Evolutionary conservation across 495 filamentous ascomycete species (phyloP).

Genomic region (Aspergillus sclerotiicarbonarius): DNA sequence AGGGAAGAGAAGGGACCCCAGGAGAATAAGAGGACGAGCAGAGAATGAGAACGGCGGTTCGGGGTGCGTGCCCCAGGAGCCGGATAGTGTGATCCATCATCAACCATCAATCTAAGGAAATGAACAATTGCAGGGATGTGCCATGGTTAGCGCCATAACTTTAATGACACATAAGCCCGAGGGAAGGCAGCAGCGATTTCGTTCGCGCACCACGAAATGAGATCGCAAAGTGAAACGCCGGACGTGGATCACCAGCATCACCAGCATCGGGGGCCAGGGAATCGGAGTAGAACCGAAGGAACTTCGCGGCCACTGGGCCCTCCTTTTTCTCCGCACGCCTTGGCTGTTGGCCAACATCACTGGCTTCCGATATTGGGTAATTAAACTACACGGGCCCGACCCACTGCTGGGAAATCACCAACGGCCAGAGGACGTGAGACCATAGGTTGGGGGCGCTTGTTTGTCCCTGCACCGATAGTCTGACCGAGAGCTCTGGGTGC

Average conservation of each 20-base stretch:
- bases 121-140: conserved; percentile 14
- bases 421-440: not conserved
- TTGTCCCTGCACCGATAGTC: not conserved
- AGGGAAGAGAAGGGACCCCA: conserved; percentile 4
- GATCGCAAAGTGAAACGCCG: conserved; percentile 32
- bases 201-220: conserved; percentile 25
- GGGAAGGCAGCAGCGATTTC: conserved; percentile 10
- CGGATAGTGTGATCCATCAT: conserved; percentile 1
- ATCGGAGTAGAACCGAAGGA: conserved; percentile 4
- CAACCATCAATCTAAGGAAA: conserved; percentile 20
- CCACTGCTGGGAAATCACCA: not conserved
- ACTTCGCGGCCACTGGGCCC: not conserved
- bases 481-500: too few species aligned
- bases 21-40: not conserved
- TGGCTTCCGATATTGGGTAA: not conserved
- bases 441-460: not conserved
- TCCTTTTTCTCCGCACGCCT: not conserved
- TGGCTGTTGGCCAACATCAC: not conserved
- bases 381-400: conserved; percentile 6
- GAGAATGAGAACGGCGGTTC: conserved; percentile 3
- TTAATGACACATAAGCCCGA: conserved; percentile 9
- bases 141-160: conserved; percentile 6
- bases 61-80: not conserved
- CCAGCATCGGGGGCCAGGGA: conserved; percentile 18
- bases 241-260: conserved; percentile 22